Evolutionary conservation across 108 stramenopile genomes (phyloP), one percentile per base, ranked within the genome.

Genomic region (Mediolabrus comicus): DNA sequence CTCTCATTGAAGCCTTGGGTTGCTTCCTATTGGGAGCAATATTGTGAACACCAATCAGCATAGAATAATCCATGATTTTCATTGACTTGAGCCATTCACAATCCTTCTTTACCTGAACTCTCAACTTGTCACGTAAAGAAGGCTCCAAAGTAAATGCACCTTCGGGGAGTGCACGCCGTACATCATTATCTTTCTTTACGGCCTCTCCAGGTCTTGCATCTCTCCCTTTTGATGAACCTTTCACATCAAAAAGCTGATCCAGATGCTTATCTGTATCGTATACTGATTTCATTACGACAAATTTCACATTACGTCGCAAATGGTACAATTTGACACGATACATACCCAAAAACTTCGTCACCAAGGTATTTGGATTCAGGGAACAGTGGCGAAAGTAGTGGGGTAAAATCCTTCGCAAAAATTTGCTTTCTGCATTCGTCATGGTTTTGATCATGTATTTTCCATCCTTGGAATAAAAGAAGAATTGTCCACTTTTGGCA

Each of bases 401-500:
- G 0, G 97, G 97, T 34, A 97, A 74, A 72, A 94, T 93, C 66
- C 90, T 66, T 55, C 90, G 86, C 60, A 98, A 79, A 65, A 98
- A 98, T 84, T 97, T 98, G 58, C 89, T 94, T 77, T 99, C 99
- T 14, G 90, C 90, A 67, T 97, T 93, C 5, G 97, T 97, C 96
- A 97, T 97, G 32, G 97, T 97, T 77, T 97, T 98, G 81, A 98
- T 96, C 96, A 98, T 96, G 62, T 92, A 98, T 59, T 87, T 89
- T 54, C 98, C 99, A 77, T 99, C 99, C 74, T 95, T 95, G 6
- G 96, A 97, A 62, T 98, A 99, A 74, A 99, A 99, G 80, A 99
- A 98, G 72, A 98, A 99, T 66, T 98, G 97, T 13, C 97, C 98
- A 69, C 88, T 91, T 75, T 98, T 98, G 24, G 99, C 97, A 69